These are phyloP conservation scores for Eucommia ulmoides DNA, from an alignment of 257 asterid species.

Conservation along the genomic window DNA sequence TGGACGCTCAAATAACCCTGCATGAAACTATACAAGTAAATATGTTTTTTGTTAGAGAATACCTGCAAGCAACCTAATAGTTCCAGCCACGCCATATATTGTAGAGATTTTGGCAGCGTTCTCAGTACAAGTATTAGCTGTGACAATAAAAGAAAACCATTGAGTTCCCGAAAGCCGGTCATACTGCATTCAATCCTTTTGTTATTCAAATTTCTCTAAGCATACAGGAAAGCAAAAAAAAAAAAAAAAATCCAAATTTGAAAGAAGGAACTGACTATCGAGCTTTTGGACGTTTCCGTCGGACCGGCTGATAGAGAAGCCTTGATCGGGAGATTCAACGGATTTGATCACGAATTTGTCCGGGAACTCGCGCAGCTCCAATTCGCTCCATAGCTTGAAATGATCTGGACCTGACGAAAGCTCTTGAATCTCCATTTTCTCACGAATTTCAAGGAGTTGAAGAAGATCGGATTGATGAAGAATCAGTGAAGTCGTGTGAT, in stretches of 20 bases:
- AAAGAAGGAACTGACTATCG: slow-evolving; percentile 19
- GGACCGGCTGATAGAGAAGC: slow-evolving; percentile 58
- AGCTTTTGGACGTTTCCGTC: slow-evolving; percentile 58
- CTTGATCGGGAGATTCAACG: slow-evolving; percentile 55
- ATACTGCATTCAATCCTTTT: too few species aligned
- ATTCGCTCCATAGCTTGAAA: slow-evolving; percentile 68
- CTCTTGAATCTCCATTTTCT: slow-evolving; percentile 35
- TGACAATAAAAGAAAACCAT: slow-evolving; percentile 2
- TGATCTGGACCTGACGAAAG: slow-evolving; percentile 9
- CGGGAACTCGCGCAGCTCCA: slow-evolving; percentile 55
- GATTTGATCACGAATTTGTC: slow-evolving; percentile 56
- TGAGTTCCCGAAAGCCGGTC: neutral
- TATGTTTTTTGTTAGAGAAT: too few species aligned
- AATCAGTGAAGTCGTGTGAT: neutral
- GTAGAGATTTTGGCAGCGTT: slow-evolving; percentile 48
- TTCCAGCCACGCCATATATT: slow-evolving; percentile 84
- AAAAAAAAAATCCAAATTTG: neutral
- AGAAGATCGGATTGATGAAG: neutral
- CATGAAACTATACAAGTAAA: too few species aligned
- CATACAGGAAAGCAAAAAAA: neutral
- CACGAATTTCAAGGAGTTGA: neutral
- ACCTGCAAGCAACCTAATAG: slow-evolving; percentile 93
- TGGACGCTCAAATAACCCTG: too few species aligned
- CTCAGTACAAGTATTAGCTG: slow-evolving; percentile 46
- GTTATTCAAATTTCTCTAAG: neutral